Percentiles rank a stretch among this genome's conserved stretches.
phyloP scores from a whole-genome alignment of 805 yeast species.

The Starmerella bombicola region DNA sequence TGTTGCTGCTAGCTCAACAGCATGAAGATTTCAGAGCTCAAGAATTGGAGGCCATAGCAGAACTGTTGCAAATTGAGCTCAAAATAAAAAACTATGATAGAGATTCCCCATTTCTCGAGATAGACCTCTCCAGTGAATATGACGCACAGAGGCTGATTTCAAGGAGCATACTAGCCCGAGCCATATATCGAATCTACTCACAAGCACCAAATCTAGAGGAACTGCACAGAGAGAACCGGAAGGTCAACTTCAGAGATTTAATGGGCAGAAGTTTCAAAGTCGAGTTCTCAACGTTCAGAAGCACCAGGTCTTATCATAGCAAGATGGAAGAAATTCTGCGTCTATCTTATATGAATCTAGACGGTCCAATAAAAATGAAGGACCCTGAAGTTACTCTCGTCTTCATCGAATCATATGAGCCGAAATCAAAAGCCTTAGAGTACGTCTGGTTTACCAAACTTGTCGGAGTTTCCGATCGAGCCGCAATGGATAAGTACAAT shows the following conservation, averaged over 20 bases:
- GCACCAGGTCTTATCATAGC: conserved; percentile 41
- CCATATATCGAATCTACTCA: conserved; percentile 81
- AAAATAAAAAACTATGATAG: conserved; percentile 51
- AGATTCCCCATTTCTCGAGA: conserved; percentile 54
- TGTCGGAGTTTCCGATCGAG: conserved; percentile 52
- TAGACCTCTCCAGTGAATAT: conserved; percentile 52
- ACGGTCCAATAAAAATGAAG: conserved; percentile 70
- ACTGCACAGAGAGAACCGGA: conserved; percentile 43
- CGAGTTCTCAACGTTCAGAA: conserved; percentile 67
- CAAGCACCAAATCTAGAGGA: conserved; percentile 43
- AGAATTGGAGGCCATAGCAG: conserved; percentile 77
- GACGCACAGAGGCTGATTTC: conserved; percentile 52
- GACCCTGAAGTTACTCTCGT: conserved; percentile 60
- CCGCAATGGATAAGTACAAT: conserved; percentile 65
- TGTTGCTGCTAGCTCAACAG: conserved; percentile 76
- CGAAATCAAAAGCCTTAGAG: conserved; percentile 39
- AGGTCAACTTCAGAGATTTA: conserved; percentile 30
- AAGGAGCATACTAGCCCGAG: conserved; percentile 58
- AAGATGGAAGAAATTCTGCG: conserved; percentile 56
- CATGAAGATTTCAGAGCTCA: conserved; percentile 68
- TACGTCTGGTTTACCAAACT: conserved; percentile 65
- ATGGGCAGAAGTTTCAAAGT: conserved; percentile 51
- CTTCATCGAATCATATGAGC: conserved; percentile 59
- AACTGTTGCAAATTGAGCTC: conserved; percentile 40
- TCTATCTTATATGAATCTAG: conserved; percentile 50